Percentiles rank a stretch among this genome's conserved stretches.
Evolutionary conservation across 2,329 filamentous ascomycete species (phyloP).

Genomic region (Trichoderma sp.): DNA sequence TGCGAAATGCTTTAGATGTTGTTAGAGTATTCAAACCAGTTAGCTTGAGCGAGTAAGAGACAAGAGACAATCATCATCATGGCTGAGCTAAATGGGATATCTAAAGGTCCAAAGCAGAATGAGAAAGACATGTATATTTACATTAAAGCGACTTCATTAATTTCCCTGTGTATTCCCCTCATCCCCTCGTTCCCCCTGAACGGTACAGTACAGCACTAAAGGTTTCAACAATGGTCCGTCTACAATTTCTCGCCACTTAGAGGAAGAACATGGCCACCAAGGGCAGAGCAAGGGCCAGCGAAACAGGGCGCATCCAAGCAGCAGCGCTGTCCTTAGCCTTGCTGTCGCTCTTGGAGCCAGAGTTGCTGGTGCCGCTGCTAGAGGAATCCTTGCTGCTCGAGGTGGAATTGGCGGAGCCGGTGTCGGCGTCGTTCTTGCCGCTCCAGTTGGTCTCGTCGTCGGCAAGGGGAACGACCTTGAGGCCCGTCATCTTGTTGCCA

Average conservation of each 20-base stretch:
- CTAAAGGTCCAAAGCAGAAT: conserved; percentile 19
- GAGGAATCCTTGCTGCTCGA: not conserved
- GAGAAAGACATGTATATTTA: conserved; percentile 19
- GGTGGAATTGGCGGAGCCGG: conserved; percentile 27
- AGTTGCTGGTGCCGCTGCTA: not conserved
- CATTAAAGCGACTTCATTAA: conserved; percentile 19
- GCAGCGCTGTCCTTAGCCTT: conserved; percentile 29
- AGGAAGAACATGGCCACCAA: conserved; percentile 36
- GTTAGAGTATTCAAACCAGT: not conserved
- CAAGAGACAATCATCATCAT: conserved; percentile 12
- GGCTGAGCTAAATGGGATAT: conserved; percentile 17
- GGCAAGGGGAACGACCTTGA: conserved; percentile 47
- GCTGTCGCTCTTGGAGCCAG: conserved; percentile 8
- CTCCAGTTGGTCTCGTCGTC: conserved; percentile 45
- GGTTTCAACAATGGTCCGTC: not conserved
- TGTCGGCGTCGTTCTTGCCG: conserved; percentile 41
- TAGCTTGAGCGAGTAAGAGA: not conserved
- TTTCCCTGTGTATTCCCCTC: not conserved
- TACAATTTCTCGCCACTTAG: conserved; percentile 21
- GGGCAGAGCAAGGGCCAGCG: conserved; percentile 34
- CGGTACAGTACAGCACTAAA: conserved; percentile 2
- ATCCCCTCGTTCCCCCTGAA: not conserved
- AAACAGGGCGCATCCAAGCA: conserved; percentile 30
- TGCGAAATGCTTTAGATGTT: not conserved
- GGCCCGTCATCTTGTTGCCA: conserved; percentile 41